Base-by-base conservation (phyloP, 441 rosid genomes). In the Corymbia citriodora region DNA sequence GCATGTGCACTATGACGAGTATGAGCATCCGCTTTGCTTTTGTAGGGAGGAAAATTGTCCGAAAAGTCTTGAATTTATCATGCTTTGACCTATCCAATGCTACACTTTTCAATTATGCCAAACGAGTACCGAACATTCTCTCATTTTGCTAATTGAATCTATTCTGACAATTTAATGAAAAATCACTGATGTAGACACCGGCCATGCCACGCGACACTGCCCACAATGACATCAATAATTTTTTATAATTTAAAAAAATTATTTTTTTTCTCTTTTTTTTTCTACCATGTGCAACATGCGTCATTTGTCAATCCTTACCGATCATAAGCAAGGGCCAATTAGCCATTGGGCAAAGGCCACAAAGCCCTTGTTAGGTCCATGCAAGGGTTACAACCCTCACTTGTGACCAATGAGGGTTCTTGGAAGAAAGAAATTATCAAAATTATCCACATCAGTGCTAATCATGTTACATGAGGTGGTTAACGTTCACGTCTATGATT, bases 401-500 rank as follows among this genome's bases (percentile, higher is more conserved):
- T 29, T 29, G 23, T 3, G 1, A 57, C 29, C 0, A 3, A 57
- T 1, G 0, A 57, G 25, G 13, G 29, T 57, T 57, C 29, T 4
- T 57, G 29, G 63, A 57, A 57, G 29, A 57, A 57, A 55, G 18
- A 55, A 18, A 3, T 21, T 23, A 59, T 59, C 3, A 59, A 59
- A 25, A 59, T 25, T 10, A 59, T 4, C 14, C 25, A 25, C 5
- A 6, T 57, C 14, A 59, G 25, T 0, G 1, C 65, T 3, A 0
- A 59, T 0, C 2, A 59, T 23, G 29, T 23, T 3, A 4, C 6
- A 3, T 59, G 10, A 0, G 4, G 10, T 0, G 10, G 23, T 3
- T 0, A 1, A 0, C 3, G 0, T 10, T 6, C 5, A 40, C 6
- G 6, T 40, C 6, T 40, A 40, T 1, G 45, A 40, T 40, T 40